Evolutionary conservation across 2,329 filamentous ascomycete species (phyloP).

Genomic region (Clonostachys solani): DNA sequence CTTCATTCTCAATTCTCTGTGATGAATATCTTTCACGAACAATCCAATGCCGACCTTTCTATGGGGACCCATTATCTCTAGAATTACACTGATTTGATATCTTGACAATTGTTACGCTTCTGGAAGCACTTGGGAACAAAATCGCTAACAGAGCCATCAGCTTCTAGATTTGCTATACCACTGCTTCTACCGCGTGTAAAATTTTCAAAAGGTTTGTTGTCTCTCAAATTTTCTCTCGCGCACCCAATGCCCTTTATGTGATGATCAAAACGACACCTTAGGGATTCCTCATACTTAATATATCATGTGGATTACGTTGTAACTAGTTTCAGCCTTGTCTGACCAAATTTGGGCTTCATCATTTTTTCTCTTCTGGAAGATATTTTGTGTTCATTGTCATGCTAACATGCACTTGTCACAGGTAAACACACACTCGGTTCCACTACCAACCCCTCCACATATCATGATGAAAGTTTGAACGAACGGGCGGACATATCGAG

Average conservation of each 20-base stretch:
- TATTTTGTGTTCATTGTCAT: constrained; percentile 4
- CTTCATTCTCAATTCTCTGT: constrained; percentile 10
- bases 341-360: constrained; percentile 33
- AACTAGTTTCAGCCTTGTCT: constrained; percentile 66
- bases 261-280: constrained; percentile 59
- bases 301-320: constrained; percentile 58
- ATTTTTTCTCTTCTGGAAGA: too few species aligned
- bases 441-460: constrained; percentile 13
- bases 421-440: constrained; percentile 25
- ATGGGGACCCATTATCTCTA: constrained; percentile 51
- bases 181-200: too few species aligned
- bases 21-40: constrained; percentile 40
- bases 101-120: too few species aligned
- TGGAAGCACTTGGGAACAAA: too few species aligned
- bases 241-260: constrained; percentile 31
- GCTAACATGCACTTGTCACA: constrained; percentile 32
- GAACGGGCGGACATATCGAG: constrained; percentile 67
- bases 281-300: constrained; percentile 68
- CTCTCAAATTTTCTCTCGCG: constrained; percentile 2
- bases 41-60: constrained; percentile 60
- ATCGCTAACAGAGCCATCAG: too few species aligned
- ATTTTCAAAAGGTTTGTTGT: constrained; percentile 41
- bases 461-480: constrained; percentile 62
- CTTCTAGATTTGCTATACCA: too few species aligned
- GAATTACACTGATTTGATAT: constrained; percentile 50